A percentile compares a stretch with the other conserved stretches of the same genome.
Evolutionary conservation across 495 filamentous ascomycete genomes (phyloP).

Genomic region (Parachaetomium inaequale): DNA sequence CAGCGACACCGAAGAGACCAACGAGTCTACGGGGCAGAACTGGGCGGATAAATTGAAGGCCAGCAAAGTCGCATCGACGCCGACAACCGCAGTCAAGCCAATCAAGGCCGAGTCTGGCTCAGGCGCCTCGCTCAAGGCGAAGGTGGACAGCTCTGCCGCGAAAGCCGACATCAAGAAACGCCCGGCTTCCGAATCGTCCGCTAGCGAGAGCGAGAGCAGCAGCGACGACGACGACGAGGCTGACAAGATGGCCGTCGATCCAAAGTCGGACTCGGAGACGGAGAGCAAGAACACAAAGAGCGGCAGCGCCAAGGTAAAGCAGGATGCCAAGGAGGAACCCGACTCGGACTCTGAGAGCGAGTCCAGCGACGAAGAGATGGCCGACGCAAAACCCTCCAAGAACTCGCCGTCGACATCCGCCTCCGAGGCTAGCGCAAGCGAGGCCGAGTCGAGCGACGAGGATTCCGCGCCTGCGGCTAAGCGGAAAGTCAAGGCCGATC

Average conservation of each 20-base stretch:
- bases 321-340: constrained; percentile 10
- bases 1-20: constrained; percentile 19
- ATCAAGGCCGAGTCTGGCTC: background rate
- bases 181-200: constrained; percentile 12
- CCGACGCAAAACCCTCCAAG: background rate
- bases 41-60: constrained; percentile 9
- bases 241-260: constrained; percentile 12
- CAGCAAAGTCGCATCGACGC: background rate
- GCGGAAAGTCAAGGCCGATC: background rate
- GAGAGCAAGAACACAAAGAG: background rate
- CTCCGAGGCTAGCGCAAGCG: constrained; percentile 26
- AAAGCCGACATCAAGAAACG: background rate
- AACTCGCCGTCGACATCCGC: constrained; percentile 13
- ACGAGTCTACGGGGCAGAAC: too few species aligned
- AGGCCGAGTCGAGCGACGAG: constrained; percentile 16
- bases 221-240: constrained; percentile 28
- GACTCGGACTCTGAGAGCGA: constrained; percentile 29
- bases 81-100: background rate
- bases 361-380: constrained; percentile 20
- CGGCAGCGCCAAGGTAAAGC: background rate
- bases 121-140: background rate
- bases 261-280: background rate
- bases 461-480: constrained; percentile 5
- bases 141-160: constrained; percentile 8
- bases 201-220: constrained; percentile 30